Percentiles rank a stretch among this genome's conserved stretches.
Evolutionary conservation across 176 grass and related monocot species (phyloP).

Genomic region (Juncus inflexus): DNA sequence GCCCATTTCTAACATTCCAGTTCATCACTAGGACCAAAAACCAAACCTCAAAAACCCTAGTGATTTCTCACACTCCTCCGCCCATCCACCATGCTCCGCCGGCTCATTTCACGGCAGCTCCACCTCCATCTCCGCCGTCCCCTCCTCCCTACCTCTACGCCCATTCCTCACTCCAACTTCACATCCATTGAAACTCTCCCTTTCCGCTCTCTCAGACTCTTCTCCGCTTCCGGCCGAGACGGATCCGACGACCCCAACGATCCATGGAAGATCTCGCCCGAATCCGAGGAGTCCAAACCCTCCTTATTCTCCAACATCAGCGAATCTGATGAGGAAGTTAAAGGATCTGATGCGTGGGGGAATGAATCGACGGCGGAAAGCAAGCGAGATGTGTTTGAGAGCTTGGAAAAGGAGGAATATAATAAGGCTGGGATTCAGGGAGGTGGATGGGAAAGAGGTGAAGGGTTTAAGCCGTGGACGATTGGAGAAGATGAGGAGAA

Average conservation of each 20-base stretch:
- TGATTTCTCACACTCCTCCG: constrained; percentile 12
- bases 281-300: constrained; percentile 34
- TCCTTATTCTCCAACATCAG: constrained; percentile 26
- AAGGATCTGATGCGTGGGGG: constrained; percentile 34
- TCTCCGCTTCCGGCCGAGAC: constrained; percentile 47
- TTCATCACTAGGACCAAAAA: constrained; percentile 5
- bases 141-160: neutral
- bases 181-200: constrained; percentile 1
- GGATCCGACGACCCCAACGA: constrained; percentile 33
- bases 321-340: constrained; percentile 12
- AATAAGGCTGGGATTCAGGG: constrained; percentile 23
- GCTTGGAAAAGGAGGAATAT: constrained; percentile 29
- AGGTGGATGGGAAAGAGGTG: constrained; percentile 21
- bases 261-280: constrained; percentile 37
- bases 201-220: constrained; percentile 30
- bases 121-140: constrained; percentile 32
- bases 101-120: constrained; percentile 46
- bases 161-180: constrained; percentile 19
- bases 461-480: constrained; percentile 20
- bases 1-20: too few species aligned
- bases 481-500: constrained; percentile 32
- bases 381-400: constrained; percentile 53
- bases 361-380: constrained; percentile 35
- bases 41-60: constrained; percentile 63
- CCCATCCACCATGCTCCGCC: constrained; percentile 46